Conservation (phyloP, 768 basidiomycete species). For the Mycena metata region DNA sequence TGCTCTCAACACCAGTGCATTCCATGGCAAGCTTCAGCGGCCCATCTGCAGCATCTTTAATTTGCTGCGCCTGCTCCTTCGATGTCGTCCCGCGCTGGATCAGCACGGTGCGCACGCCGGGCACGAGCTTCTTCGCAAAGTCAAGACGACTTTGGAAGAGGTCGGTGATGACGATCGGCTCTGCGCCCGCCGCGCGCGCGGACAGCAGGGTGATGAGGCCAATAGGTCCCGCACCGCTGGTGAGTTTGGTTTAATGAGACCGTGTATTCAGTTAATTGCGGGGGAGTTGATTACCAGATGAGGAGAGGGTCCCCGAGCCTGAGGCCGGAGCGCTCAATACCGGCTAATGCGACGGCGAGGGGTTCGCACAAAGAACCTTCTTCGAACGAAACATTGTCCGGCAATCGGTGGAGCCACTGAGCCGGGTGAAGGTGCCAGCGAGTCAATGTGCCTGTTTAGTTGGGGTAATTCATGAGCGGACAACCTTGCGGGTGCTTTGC, state of each 20-base stretch:
- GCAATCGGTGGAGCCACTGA: conserved; percentile 76
- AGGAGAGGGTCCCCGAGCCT: conserved; percentile 75
- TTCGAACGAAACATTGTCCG: conserved; percentile 72
- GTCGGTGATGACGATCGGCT: conserved; percentile 79
- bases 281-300: conserved; percentile 60
- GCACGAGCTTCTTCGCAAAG: conserved; percentile 73
- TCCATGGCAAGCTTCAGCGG: conserved; percentile 68
- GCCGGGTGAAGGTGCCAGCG: conserved; percentile 78
- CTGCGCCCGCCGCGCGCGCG: conserved; percentile 76
- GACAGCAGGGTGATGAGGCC: conserved; percentile 73
- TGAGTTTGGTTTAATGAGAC: neutral
- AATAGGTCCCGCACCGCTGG: conserved; percentile 77
- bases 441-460: conserved; percentile 65
- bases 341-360: conserved; percentile 75
- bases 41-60: conserved; percentile 65
- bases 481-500: neutral
- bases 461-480: conserved; percentile 2
- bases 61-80: conserved; percentile 64
- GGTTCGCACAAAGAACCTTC: conserved; percentile 80
- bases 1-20: conserved; percentile 75
- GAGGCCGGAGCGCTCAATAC: conserved; percentile 74
- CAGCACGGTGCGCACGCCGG: conserved; percentile 69
- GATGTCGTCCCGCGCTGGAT: conserved; percentile 61
- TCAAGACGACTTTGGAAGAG: conserved; percentile 75
- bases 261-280: neutral